These are phyloP conservation scores for Carpinus viminea DNA, from an alignment of 306 rosid species.

Conservation along the genomic window DNA sequence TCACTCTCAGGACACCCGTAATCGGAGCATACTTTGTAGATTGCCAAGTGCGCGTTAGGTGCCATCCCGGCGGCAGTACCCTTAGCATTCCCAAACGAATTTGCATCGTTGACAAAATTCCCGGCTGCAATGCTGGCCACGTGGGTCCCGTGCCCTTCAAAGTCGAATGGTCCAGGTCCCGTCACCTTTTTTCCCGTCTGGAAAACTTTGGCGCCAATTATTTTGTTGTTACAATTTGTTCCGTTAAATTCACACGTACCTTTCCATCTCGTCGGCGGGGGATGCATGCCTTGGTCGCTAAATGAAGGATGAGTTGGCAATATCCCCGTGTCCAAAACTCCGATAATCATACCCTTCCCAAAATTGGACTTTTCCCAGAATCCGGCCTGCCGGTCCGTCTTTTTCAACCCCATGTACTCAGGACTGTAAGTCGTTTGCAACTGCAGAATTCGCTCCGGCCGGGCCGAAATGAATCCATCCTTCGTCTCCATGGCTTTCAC, in stretches of 20 bases:
- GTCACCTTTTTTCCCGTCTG: slow-evolving; percentile 1
- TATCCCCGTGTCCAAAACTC: slow-evolving; percentile 68
- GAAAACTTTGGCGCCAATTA: slow-evolving; percentile 65
- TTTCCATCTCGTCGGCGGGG: slow-evolving; percentile 75
- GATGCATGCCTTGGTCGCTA: slow-evolving; percentile 52
- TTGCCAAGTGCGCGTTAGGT: slow-evolving; percentile 62
- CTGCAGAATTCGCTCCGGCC: slow-evolving; percentile 40
- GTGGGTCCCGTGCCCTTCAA: slow-evolving; percentile 72
- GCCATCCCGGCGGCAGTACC: slow-evolving; percentile 79
- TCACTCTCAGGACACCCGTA: slow-evolving; percentile 38
- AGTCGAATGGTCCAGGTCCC: slow-evolving; percentile 43
- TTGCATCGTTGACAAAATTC: slow-evolving; percentile 41
- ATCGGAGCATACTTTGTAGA: slow-evolving; percentile 43
- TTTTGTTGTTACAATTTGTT: slow-evolving; percentile 64
- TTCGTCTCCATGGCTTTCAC: slow-evolving; percentile 47
- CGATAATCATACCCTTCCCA: slow-evolving; percentile 66
- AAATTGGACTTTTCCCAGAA: slow-evolving; percentile 59
- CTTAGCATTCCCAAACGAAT: slow-evolving; percentile 46
- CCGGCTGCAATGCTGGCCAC: slow-evolving; percentile 69
- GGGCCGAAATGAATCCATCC: slow-evolving; percentile 52
- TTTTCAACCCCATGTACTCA: slow-evolving; percentile 56
- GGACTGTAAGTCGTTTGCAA: slow-evolving; percentile 72
- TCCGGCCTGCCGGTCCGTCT: slow-evolving; percentile 28
- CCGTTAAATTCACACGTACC: slow-evolving; percentile 67
- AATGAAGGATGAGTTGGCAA: slow-evolving; percentile 64